Conservation (phyloP, 257 asterid species). For the Asclepias syriaca region DNA sequence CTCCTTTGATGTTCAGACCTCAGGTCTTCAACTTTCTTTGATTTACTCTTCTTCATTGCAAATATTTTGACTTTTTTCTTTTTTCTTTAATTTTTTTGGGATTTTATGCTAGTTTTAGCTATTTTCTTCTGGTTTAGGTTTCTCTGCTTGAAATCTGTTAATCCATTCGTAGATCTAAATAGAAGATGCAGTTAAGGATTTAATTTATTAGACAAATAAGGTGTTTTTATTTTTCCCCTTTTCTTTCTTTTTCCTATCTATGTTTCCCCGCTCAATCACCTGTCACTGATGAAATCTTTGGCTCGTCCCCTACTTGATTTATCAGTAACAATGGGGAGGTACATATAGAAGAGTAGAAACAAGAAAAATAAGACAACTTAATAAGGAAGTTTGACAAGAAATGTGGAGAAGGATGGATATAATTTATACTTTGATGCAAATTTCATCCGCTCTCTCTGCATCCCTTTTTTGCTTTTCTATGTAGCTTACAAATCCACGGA, state of each 20-base stretch:
- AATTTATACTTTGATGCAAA: neutral
- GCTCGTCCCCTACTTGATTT: neutral
- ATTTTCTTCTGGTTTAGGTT: neutral
- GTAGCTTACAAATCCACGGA: neutral
- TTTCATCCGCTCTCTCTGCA: neutral
- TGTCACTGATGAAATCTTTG: conserved; percentile 1
- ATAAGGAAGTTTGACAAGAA: neutral
- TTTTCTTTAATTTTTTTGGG: neutral
- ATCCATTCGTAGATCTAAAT: conserved; percentile 39
- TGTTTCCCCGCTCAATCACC: neutral
- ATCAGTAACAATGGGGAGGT: neutral
- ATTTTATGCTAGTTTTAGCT: neutral
- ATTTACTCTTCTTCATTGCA: neutral
- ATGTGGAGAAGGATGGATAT: neutral
- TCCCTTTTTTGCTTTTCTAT: neutral
- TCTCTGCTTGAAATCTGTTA: conserved; percentile 16
- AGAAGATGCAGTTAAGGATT: conserved; percentile 17
- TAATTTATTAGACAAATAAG: conserved; percentile 13
- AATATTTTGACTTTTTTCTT: neutral
- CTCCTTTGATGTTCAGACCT: conserved; percentile 86
- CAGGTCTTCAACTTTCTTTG: conserved; percentile 42
- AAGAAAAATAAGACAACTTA: neutral
- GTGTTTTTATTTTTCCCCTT: neutral
- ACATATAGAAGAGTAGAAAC: neutral
- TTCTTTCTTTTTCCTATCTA: conserved; percentile 8